Evolutionary conservation across 768 basidiomycete species (phyloP), one percentile per base, ranked within the genome.

Genomic region (Leccinellum albellum): DNA sequence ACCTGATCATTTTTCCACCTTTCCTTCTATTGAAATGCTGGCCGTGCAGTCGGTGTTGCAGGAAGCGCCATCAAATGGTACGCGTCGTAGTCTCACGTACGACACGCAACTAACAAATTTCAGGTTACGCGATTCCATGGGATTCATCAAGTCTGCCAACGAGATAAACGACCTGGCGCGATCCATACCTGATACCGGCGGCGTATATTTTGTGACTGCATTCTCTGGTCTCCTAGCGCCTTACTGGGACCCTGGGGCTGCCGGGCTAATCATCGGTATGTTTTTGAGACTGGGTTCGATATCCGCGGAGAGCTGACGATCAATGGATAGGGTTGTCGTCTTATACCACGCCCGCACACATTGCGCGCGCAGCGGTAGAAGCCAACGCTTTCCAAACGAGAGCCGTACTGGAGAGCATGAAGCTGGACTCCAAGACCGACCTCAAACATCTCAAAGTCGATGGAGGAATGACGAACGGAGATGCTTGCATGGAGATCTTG

Each of bases 381-480:
- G 95, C 97, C 23, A 96, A 91, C 57, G 94, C 94, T 14, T 98
- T 88, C 78, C 95, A 98, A 74, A 97, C 96, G 13, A 85, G 90
- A 56, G 97, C 93, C 8, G 91, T 99, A 64, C 81, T 98, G 49
- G 94, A 98, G 70, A 89, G 91, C 66, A 99, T 99, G 89, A 87
- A 90, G 70, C 76, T 89, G 53, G 96, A 99, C 74, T 88, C 91
- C n/a, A 82, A 81, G 15, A 77, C 79, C 5, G 85, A 89, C 48
- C 80, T 97, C 53, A 86, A 88, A 67, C 82, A 89, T 64, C 84
- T 99, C 61, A 95, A 89, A 71, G 96, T 99, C 33, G 97, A 98
- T 71, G 97, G 97, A n/a, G 94, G 94, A 15, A 95, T 97, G 89
- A 97, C 94, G 12, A 96, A 95, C 62, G 91, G 91, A 32, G 92